Evolutionary conservation across 139 green algal species (phyloP), one percentile per base, ranked within the genome.

Genomic region (Closterium sp.): DNA sequence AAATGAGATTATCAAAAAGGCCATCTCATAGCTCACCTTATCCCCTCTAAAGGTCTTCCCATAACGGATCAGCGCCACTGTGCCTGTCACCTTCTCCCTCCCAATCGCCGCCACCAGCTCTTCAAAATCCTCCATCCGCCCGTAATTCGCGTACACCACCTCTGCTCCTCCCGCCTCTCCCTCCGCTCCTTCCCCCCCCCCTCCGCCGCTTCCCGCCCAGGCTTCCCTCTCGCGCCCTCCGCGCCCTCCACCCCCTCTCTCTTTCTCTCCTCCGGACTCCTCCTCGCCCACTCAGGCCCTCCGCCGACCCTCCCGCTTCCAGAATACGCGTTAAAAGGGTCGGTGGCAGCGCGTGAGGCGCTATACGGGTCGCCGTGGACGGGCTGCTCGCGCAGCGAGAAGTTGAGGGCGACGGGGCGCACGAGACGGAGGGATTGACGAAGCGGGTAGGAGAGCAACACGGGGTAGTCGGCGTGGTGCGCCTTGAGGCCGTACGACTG

Each of bases 21-120:
- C n/a, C n/a, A n/a, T n/a, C n/a, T n/a, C n/a, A n/a, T n/a, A n/a
- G 89, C 89, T 28, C 36, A 94, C 91, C 91, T 94, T 94, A 55
- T 94, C 91, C 16, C 91, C 91, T 31, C 91, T 35, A 83, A 87
- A 94, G 31, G 92, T 94, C 76, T 89, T 76, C 16, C 91, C 91
- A 33, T 94, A 94, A 34, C 91, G 91, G 19, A 85, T 92, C 19
- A 94, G 21, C 30, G 84, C 55, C 30, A 94, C 84, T 43, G 31
- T 35, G 33, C 88, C 91, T 76, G 23, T 76, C 30, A 32, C 55
- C 33, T 33, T 12, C 23, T 92, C 33, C 9, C 90, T 76, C 10
- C 88, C 91, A n/a, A 92, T 33, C 19, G 21, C 28, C 21, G 23
- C 31, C 21, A 94, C 81, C 66, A 31, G 28, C 16, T n/a, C 91